Conservation (phyloP, 106 monocot species). For the Xerophyta viscosa region DNA sequence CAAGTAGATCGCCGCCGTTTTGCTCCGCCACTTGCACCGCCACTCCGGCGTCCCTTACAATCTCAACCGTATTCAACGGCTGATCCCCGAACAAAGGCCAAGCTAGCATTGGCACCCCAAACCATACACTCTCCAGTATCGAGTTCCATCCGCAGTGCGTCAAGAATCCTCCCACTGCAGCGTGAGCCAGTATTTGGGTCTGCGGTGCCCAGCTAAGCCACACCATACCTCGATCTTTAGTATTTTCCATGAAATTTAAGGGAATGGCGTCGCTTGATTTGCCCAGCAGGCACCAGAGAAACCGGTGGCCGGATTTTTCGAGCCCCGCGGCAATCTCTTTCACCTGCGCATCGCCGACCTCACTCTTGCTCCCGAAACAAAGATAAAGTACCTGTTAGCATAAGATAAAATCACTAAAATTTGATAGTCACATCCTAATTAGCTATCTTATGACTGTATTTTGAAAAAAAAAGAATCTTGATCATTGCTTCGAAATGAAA, state of each 20-base stretch:
- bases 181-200: conserved; percentile 26
- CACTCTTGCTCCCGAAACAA: conserved; percentile 21
- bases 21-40: not conserved
- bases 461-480: too few species aligned
- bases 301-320: not conserved
- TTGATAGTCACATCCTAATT: too few species aligned
- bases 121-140: conserved; percentile 2
- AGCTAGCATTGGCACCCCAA: conserved; percentile 2
- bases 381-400: conserved; percentile 40
- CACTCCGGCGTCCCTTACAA: not conserved
- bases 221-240: conserved; percentile 22
- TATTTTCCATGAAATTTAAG: conserved; percentile 33
- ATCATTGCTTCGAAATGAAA: too few species aligned
- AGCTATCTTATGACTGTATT: too few species aligned
- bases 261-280: conserved; percentile 10
- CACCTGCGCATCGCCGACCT: not conserved
- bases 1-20: not conserved
- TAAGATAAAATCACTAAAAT: too few species aligned
- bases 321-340: not conserved
- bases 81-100: conserved; percentile 1
- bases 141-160: conserved; percentile 81
- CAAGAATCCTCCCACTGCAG: conserved; percentile 43
- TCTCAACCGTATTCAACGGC: not conserved
- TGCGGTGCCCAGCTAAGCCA: conserved; percentile 43
- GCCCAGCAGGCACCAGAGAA: not conserved